Evolutionary conservation across 2,329 filamentous ascomycete species (phyloP).

Genomic region (Moelleriella libera): DNA sequence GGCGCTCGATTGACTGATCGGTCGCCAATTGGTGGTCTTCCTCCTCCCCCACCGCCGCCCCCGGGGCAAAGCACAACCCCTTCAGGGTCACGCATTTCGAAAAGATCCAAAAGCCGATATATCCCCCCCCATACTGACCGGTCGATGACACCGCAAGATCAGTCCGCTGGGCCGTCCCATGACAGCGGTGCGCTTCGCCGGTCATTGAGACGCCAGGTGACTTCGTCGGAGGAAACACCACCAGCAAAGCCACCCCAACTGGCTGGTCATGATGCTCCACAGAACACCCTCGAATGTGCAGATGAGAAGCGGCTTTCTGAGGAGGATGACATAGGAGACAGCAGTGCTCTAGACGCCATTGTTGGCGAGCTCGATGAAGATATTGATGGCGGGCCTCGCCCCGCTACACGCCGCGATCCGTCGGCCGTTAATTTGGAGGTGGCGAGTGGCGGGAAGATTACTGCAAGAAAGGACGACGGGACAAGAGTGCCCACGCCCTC

Average conservation of each 20-base stretch:
- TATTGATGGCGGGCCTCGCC: slow-evolving; percentile 57
- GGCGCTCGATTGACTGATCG: slow-evolving; percentile 32
- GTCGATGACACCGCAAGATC: slow-evolving; percentile 25
- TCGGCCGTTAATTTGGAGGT: slow-evolving; percentile 87
- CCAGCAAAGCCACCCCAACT: slow-evolving; percentile 34
- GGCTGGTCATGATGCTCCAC: slow-evolving; percentile 43
- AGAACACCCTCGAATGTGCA: slow-evolving; percentile 75
- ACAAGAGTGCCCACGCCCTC: slow-evolving; percentile 74
- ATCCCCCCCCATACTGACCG: slow-evolving; percentile 20
- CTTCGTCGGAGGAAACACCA: slow-evolving; percentile 35
- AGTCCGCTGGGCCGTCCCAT: slow-evolving; percentile 31
- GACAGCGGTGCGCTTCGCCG: slow-evolving; percentile 48
- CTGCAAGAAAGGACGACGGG: slow-evolving; percentile 82
- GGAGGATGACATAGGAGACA: slow-evolving; percentile 53
- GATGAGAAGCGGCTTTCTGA: slow-evolving; percentile 76
- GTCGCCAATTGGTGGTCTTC: slow-evolving; percentile 21
- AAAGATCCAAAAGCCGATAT: slow-evolving; percentile 33
- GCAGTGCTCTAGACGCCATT: slow-evolving; percentile 63
- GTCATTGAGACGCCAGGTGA: slow-evolving; percentile 45
- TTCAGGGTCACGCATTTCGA: slow-evolving; percentile 28
- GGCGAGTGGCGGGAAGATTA: slow-evolving; percentile 73
- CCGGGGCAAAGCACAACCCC: slow-evolving; percentile 17
- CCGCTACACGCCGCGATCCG: slow-evolving; percentile 42
- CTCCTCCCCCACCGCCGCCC: slow-evolving; percentile 13
- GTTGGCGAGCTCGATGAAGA: slow-evolving; percentile 86